Evolutionary conservation across 2,329 filamentous ascomycete genomes (phyloP).

Genomic region (Curvularia sp.): DNA sequence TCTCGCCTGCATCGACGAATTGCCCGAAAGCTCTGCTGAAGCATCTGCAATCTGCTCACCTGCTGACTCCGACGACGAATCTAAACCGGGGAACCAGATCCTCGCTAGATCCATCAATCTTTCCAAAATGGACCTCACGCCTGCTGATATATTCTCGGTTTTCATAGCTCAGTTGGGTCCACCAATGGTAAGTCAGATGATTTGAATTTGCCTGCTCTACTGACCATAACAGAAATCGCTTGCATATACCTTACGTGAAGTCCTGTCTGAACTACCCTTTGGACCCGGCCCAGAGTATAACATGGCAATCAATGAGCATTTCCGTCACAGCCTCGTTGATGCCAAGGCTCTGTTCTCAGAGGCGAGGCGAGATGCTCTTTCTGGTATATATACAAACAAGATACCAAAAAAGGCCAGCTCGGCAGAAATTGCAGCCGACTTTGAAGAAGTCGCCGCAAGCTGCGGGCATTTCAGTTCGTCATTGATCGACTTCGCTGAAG

Average conservation of each 20-base stretch:
- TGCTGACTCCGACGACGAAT: conserved; percentile 44
- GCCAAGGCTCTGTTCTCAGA: conserved; percentile 81
- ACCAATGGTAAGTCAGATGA: conserved; percentile 68
- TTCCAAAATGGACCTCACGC: conserved; percentile 54
- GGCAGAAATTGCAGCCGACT: conserved; percentile 83
- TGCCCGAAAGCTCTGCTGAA: conserved; percentile 48
- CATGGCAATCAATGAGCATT: conserved; percentile 79
- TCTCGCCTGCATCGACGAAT: conserved; percentile 53
- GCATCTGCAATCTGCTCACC: conserved; percentile 31
- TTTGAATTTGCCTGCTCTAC: conserved; percentile 8
- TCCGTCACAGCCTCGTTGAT: conserved; percentile 78
- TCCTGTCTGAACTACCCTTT: conserved; percentile 87
- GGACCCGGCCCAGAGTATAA: conserved; percentile 69
- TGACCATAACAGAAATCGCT: conserved; percentile 71
- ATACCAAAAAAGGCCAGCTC: conserved; percentile 72
- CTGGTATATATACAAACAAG: conserved; percentile 80
- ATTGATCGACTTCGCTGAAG: conserved; percentile 86
- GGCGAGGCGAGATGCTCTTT: conserved; percentile 76
- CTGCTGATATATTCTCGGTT: conserved; percentile 86
- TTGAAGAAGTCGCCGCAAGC: conserved; percentile 96
- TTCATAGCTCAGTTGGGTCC: conserved; percentile 91
- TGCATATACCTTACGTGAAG: conserved; percentile 87
- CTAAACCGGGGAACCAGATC: conserved; percentile 15
- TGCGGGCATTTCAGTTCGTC: conserved; percentile 97
- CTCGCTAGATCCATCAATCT: conserved; percentile 34